Base-by-base conservation (phyloP, 208 protist genomes). In the Acanthamoeba royreba region DNA sequence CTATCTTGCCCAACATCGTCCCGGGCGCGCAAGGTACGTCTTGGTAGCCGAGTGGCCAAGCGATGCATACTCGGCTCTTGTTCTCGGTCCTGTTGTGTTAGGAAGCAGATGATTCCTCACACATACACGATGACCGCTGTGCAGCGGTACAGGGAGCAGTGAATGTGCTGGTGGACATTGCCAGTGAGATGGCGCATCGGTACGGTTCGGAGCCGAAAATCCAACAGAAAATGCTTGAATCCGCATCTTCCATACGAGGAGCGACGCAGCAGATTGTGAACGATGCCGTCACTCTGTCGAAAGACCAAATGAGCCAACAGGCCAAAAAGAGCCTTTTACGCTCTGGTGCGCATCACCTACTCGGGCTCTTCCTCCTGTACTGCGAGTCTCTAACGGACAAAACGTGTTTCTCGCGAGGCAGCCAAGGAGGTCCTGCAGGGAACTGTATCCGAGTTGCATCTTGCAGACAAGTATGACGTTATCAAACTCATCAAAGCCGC, bases 391-490 rank as follows among this genome's bases (percentile, higher is more conserved):
- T n/a, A n/a, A n/a, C n/a, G n/a, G n/a, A n/a, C n/a, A n/a, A n/a
- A n/a, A n/a, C n/a, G n/a, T n/a, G n/a, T n/a, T n/a, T n/a, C n/a
- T n/a, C n/a, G n/a, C n/a, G n/a, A n/a, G 31, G 15, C 85, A 35
- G 85, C 85, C 58, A 91, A 91, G 58, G 85, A 61, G 22, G 85
- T 91, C 8, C 28, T 91, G 85, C 85, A 91, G 58, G 85, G 85
- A 45, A 91, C 85, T 1, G 85, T 91, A n/a, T 22, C 52, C 17
- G 85, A 91, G 58, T 53, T 91, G 19, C 85, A 91, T 53, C 49
- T 91, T 45, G 85, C 85, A n/a, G 85, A 91, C 85, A 91, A 91
- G 58, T 91, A 91, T 40, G 85, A 91, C 58, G 85, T 91, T 17
- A 91, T 91, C 35, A 91, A 91, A 40, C 85, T 91, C n/a, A 53